These are phyloP conservation scores for Escovopsis sp. DNA, from an alignment of 2,329 filamentous ascomycete genomes.

Conservation along the genomic window DNA sequence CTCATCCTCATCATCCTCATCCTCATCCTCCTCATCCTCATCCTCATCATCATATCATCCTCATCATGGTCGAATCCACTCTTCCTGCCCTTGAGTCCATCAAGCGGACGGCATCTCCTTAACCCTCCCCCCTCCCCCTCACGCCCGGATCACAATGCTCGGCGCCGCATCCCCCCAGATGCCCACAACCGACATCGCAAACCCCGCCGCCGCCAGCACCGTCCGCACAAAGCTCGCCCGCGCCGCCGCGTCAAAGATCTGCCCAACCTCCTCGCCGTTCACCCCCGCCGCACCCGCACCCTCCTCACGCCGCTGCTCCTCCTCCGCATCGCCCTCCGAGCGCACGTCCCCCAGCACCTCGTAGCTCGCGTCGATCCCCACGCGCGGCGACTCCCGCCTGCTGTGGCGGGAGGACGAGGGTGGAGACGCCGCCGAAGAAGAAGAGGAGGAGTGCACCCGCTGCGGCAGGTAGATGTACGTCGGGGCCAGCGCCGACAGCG, in stretches of 20 bases:
- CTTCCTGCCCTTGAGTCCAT: neutral
- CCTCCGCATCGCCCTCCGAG: constrained; percentile 28
- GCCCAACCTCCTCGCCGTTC: constrained; percentile 49
- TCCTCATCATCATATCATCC: neutral
- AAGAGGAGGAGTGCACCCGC: neutral
- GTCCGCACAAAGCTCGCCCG: constrained; percentile 40
- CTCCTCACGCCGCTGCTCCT: constrained; percentile 25
- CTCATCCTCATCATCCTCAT: neutral
- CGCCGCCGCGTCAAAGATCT: constrained; percentile 39
- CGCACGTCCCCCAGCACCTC: constrained; percentile 47
- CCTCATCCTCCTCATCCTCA: neutral
- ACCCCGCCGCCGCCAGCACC: constrained; percentile 38
- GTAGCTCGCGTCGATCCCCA: constrained; percentile 54
- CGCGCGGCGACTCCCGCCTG: constrained; percentile 17
- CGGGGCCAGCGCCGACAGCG: constrained; percentile 43
- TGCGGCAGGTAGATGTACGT: constrained; percentile 31
- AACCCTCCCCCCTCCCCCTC: neutral
- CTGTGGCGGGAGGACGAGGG: constrained; percentile 8
- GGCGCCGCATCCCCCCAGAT: constrained; percentile 49
- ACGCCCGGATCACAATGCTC: constrained; percentile 17
- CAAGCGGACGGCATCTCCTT: neutral
- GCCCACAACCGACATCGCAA: constrained; percentile 46
- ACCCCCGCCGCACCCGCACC: constrained; percentile 17
- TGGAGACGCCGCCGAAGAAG: too few relatives aligned
- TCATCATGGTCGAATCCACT: neutral